Percentiles rank a stretch among this genome's conserved stretches.
phyloP scores from a whole-genome alignment of 1,284 basidiomycete species.

The Tetrapyrgos nigripes region DNA sequence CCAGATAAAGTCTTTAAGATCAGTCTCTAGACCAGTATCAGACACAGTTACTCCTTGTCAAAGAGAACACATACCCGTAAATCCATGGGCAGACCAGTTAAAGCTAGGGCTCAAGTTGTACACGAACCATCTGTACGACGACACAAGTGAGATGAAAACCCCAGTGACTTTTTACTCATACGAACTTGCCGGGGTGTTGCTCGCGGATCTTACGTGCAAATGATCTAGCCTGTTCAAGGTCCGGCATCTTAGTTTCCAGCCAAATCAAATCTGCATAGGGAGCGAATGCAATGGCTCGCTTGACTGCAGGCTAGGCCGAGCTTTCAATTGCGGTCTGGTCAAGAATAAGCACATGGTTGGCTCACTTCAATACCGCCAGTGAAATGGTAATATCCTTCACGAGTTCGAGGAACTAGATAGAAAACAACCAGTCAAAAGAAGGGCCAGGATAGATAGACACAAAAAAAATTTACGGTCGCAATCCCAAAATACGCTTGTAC shows the following conservation, averaged over 20 bases:
- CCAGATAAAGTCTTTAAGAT: constrained; percentile 90
- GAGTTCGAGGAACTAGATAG: constrained; percentile 79
- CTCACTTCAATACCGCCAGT: constrained; percentile 77
- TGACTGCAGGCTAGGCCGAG: constrained; percentile 69
- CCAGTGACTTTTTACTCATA: constrained; percentile 6
- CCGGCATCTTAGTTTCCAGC: constrained; percentile 90
- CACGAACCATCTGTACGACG: constrained; percentile 74
- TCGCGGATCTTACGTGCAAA: constrained; percentile 83
- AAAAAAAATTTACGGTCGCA: constrained; percentile 74
- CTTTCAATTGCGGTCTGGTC: constrained; percentile 8
- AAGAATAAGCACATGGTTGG: constrained; percentile 7
- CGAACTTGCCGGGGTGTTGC: constrained; percentile 75
- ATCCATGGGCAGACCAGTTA: constrained; percentile 90
- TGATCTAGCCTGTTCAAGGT: constrained; percentile 79
- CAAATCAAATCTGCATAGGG: constrained; percentile 87
- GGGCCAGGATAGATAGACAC: constrained; percentile 5
- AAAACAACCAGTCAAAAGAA: not conserved
- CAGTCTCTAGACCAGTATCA: constrained; percentile 52
- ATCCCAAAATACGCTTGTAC: constrained; percentile 80
- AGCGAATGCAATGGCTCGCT: constrained; percentile 81
- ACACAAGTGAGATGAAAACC: not conserved
- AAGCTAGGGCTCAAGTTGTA: constrained; percentile 95
- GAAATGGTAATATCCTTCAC: constrained; percentile 93
- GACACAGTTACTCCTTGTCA: not conserved
- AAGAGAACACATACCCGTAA: constrained; percentile 55